Evolutionary conservation across 1,284 basidiomycete genomes (phyloP).

Genomic region (Malassezia vespertilionis): DNA sequence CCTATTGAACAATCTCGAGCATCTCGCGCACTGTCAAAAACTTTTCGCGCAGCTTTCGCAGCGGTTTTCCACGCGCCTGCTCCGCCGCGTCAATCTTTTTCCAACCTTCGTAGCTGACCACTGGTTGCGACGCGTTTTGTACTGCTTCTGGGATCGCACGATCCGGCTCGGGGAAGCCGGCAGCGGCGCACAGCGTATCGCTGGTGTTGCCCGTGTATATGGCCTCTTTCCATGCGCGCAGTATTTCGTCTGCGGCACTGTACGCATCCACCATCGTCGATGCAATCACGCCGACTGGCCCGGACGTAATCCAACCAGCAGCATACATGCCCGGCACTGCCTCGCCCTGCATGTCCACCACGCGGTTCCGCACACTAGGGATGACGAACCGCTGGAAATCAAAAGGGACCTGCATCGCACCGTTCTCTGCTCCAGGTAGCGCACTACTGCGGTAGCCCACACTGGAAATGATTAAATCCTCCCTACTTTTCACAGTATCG

Average conservation of each 20-base stretch:
- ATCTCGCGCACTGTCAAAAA: constrained; percentile 48
- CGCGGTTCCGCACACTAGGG: constrained; percentile 21
- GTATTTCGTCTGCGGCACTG: constrained; percentile 60
- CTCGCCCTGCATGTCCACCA: background rate
- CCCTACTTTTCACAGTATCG: constrained; percentile 53
- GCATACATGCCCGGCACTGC: constrained; percentile 64
- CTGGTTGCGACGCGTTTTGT: constrained; percentile 20
- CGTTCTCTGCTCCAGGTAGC: constrained; percentile 20
- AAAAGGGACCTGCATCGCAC: constrained; percentile 11
- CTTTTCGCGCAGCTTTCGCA: constrained; percentile 67
- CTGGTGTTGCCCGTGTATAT: background rate
- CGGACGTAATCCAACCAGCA: constrained; percentile 84
- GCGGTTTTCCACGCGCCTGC: constrained; percentile 53
- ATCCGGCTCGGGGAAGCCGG: background rate
- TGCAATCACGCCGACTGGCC: constrained; percentile 83
- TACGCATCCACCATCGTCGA: constrained; percentile 91
- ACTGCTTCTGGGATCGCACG: constrained; percentile 15
- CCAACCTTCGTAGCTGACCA: constrained; percentile 62
- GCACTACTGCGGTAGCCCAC: constrained; percentile 75
- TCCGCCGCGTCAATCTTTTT: constrained; percentile 60
- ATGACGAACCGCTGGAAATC: constrained; percentile 15
- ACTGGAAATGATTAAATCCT: constrained; percentile 73
- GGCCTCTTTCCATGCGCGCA: constrained; percentile 51
- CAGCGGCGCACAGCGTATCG: background rate
- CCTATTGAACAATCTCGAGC: constrained; percentile 10